Conservation (phyloP, 2,329 filamentous ascomycete species). For the Thielaviopsis musarum region DNA sequence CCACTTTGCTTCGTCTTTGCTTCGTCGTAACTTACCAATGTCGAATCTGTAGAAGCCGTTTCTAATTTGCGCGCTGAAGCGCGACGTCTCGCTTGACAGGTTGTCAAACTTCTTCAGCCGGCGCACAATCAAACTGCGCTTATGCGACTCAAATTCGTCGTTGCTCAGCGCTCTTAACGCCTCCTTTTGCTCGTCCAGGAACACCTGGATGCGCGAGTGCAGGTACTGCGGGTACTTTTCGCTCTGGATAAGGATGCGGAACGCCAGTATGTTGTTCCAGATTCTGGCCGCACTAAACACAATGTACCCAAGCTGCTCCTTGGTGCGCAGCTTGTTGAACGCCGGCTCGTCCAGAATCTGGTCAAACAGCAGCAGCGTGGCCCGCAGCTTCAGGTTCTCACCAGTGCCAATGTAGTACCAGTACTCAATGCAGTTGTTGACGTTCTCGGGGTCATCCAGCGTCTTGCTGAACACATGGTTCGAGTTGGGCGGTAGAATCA, state of each 20-base stretch:
- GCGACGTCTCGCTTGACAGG: conserved; percentile 62
- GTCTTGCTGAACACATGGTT: conserved; percentile 72
- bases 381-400: conserved; percentile 50
- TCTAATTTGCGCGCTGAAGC: conserved; percentile 63
- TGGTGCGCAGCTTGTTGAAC: conserved; percentile 88
- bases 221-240: conserved; percentile 73
- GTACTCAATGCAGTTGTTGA: conserved; percentile 76
- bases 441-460: conserved; percentile 71
- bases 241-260: conserved; percentile 84
- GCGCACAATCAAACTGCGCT: conserved; percentile 74
- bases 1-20: too few relatives aligned
- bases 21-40: conserved; percentile 40
- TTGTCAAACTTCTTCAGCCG: conserved; percentile 87
- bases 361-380: conserved; percentile 64
- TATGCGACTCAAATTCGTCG: conserved; percentile 76
- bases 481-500: conserved; percentile 61
- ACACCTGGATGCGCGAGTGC: conserved; percentile 73
- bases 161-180: conserved; percentile 61
- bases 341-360: conserved; percentile 87
- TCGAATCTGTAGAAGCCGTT: conserved; percentile 83
- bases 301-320: conserved; percentile 94
- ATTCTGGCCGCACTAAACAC: conserved; percentile 68
- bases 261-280: conserved; percentile 64
- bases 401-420: conserved; percentile 54
- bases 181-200: conserved; percentile 51